Evolutionary conservation across 1,284 basidiomycete species (phyloP).

Genomic region (Puccinia polysora): DNA sequence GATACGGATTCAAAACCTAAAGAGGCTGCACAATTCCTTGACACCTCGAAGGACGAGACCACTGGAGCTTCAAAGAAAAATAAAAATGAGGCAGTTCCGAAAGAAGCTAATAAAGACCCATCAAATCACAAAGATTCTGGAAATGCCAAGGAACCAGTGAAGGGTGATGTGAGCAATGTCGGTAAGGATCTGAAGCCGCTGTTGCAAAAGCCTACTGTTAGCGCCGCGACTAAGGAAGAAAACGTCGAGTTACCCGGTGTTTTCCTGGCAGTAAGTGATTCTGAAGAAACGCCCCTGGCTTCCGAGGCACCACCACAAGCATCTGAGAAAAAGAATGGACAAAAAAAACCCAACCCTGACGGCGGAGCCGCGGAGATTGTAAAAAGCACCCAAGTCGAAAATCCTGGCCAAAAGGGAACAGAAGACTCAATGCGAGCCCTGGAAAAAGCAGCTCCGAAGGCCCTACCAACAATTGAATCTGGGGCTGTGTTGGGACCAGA

Average conservation of each 20-base stretch:
- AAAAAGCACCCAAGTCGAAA: not conserved
- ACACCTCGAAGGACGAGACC: too few relatives aligned
- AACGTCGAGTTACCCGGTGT: not conserved
- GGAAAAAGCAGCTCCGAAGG: not conserved
- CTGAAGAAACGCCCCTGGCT: not conserved
- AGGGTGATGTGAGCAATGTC: not conserved
- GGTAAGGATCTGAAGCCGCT: constrained; percentile 8
- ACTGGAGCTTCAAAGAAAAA: too few relatives aligned
- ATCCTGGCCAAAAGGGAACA: too few relatives aligned
- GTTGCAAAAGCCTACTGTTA: constrained; percentile 7
- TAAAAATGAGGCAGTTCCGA: not conserved
- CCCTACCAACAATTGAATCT: constrained; percentile 3
- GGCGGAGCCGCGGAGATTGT: not conserved
- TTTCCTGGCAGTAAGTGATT: not conserved
- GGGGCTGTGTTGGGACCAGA: not conserved
- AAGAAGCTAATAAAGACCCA: not conserved
- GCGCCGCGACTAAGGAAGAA: not conserved
- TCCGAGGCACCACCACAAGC: not conserved
- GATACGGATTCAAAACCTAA: too few relatives aligned
- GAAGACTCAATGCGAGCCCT: too few relatives aligned
- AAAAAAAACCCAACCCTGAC: not conserved
- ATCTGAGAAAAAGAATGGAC: not conserved
- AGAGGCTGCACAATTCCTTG: too few relatives aligned
- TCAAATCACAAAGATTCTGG: not conserved
- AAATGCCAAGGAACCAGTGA: too few relatives aligned